Base-by-base conservation (phyloP, 345 rosid genomes). In the Psidium guajava region DNA sequence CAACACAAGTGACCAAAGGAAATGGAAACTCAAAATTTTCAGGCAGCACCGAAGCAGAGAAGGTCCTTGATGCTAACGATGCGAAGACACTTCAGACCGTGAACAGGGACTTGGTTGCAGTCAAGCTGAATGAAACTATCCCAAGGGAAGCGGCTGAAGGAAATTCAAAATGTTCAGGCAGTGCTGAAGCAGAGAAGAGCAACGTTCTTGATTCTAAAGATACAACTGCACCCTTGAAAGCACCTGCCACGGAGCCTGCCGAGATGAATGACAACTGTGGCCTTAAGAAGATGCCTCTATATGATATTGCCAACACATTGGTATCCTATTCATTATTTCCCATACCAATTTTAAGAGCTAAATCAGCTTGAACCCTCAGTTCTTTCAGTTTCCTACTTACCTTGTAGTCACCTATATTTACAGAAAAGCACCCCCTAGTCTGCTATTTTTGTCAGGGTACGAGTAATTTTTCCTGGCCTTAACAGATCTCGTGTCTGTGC, bases 291-390 rank as follows among this genome's bases (percentile, higher is more conserved):
- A 93, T 93, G 91, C 95, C 98, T 42, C 87, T 97, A 74, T 92
- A 92, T 51, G 96, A 95, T 91, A 94, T 94, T 57, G 98, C 95
- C 85, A 97, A 95, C 82, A 91, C 90, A 86, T 82, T 86, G 91
- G 96, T 92, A 91, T 74, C 7, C 6, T 36, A 87, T 74, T 85
- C 81, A 80, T 83, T 53, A 47, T 56, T 50, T 82, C 11, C 54
- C 32, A n/a, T 64, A 57, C 36, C 32, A 51, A 36, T 36, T 36
- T 36, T 36, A 3, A 36, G 36, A 36, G 36, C 36, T 36, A 36
- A 36, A 36, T 36, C 36, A 36, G 36, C 36, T 36, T 36, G 36
- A 36, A 36, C 36, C 36, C 36, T 36, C 36, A 36, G 36, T 36
- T 36, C 7, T 49, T 54, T 54, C 36, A 36, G n/a, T 54, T 83